phyloP scores from a whole-genome alignment of 2,329 filamentous ascomycete genomes.

The Chaetothyriales sp. region DNA sequence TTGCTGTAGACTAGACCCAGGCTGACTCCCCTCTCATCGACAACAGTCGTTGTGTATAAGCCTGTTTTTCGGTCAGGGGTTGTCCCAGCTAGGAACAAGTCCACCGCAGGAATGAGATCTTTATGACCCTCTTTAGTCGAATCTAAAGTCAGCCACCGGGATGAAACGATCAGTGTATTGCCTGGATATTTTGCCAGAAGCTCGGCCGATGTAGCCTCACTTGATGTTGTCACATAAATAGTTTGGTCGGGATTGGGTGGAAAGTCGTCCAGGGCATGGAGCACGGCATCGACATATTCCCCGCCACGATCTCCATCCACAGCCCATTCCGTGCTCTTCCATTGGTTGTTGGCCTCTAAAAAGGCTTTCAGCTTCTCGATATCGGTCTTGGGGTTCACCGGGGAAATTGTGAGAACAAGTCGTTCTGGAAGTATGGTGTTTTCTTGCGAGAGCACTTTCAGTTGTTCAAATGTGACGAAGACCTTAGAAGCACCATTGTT shows the following conservation, averaged over 20 bases:
- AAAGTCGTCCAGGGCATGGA: slow-evolving; percentile 23
- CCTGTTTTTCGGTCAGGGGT: slow-evolving; percentile 70
- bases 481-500: slow-evolving; percentile 74
- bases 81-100: slow-evolving; percentile 59
- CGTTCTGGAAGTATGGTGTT: slow-evolving; percentile 39
- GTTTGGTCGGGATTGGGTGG: slow-evolving; percentile 22
- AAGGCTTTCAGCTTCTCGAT: slow-evolving; percentile 27
- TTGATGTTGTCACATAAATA: slow-evolving; percentile 23
- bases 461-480: slow-evolving; percentile 59
- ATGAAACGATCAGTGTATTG: slow-evolving; percentile 47
- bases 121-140: slow-evolving; percentile 40
- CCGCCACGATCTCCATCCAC: slow-evolving; percentile 19
- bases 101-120: slow-evolving; percentile 49
- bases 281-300: slow-evolving; percentile 29
- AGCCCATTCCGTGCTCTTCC: slow-evolving; percentile 17
- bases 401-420: slow-evolving; percentile 39
- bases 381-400: slow-evolving; percentile 22
- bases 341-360: slow-evolving; percentile 21
- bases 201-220: slow-evolving; percentile 10
- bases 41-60: slow-evolving; percentile 77
- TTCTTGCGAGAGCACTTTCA: slow-evolving; percentile 39
- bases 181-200: slow-evolving; percentile 20
- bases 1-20: slow-evolving; percentile 91
- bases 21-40: slow-evolving; percentile 69
- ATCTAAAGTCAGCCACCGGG: slow-evolving; percentile 53